Evolutionary conservation across 306 rosid genomes (phyloP), one percentile per base, ranked within the genome.

Genomic region (Pueraria montana): DNA sequence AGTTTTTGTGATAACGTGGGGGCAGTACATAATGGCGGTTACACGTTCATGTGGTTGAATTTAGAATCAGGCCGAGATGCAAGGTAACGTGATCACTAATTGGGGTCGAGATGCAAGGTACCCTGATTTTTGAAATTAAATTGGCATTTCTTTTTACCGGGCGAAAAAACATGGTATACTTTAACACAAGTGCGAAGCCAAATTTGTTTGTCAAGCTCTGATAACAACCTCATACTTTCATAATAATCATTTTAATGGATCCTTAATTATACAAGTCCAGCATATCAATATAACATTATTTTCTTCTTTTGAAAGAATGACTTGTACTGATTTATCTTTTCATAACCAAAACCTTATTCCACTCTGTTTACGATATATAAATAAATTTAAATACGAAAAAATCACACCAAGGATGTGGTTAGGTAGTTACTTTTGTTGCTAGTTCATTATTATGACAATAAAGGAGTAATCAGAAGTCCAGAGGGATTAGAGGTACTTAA

Each of bases 1-100:
- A 34, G 75, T 71, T 55, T 6, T 55, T 2, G 78, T 43, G 76
- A 71, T 10, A 62, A 81, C 64, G 83, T 83, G 84, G 45, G 32
- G 3, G 64, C 27, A 62, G 27, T 43, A 18, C 17, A 1, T 13
- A 16, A 5, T 43, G 76, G 80, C 83, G n/a, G 79, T 82, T 79
- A 63, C 12, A 14, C 1, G 11, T 38, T 72, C 18, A 42, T 21
- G 38, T 5, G 4, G 3, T 1, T 56, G 12, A 55, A 8, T 55
- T 18, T 20, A 6, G 17, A 58, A 58, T 26, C 3, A 24, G 18
- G 67, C 14, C 6, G 32, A 53, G 5, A 20, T 2, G 1, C 7
- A 1, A 50, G 56, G 56, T 50, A 50, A 50, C 56, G 21, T 50
- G 56, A n/a, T n/a, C 21, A 1, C 20, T n/a, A 46, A 46, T 46